Evolutionary conservation across 306 rosid species (phyloP).

Genomic region (Quercus engelmannii): DNA sequence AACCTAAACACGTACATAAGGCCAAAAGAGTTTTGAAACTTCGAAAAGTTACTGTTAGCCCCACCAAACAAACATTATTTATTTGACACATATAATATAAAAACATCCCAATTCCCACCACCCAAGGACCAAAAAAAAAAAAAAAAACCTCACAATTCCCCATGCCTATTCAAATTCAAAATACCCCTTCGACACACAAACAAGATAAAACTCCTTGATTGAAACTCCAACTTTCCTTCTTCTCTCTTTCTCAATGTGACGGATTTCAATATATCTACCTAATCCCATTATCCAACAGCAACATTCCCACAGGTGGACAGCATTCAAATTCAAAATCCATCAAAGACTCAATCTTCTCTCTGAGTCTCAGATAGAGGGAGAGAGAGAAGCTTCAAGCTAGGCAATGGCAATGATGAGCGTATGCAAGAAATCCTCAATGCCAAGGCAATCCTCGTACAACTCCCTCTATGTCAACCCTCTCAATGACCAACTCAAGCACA

Average conservation of each 20-base stretch:
- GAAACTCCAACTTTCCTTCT: too few relatives aligned
- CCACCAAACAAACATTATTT: neutral
- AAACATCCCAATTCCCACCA: neutral
- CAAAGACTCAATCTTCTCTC: neutral
- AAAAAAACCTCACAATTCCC: neutral
- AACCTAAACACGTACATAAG: neutral
- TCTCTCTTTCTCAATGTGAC: neutral
- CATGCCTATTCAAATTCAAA: constrained; percentile 5
- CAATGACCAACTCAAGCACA: constrained; percentile 39
- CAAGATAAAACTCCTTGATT: neutral
- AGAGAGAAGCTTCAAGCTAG: too few relatives aligned
- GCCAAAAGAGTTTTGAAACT: neutral
- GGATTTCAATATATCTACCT: neutral
- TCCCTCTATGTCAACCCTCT: constrained; percentile 58
- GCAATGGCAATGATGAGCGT: constrained; percentile 6
- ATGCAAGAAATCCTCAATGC: constrained; percentile 22
- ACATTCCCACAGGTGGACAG: neutral
- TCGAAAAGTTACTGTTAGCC: constrained; percentile 20
- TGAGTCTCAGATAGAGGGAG: too few relatives aligned
- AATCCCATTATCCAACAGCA: neutral
- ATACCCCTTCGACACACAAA: neutral
- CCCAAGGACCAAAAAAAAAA: neutral
- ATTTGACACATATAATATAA: neutral
- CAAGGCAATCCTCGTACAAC: constrained; percentile 39
- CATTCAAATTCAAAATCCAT: neutral